Evolutionary conservation across 2,329 filamentous ascomycete genomes (phyloP), one percentile per base, ranked within the genome.

Genomic region (Nothopassalora personata): DNA sequence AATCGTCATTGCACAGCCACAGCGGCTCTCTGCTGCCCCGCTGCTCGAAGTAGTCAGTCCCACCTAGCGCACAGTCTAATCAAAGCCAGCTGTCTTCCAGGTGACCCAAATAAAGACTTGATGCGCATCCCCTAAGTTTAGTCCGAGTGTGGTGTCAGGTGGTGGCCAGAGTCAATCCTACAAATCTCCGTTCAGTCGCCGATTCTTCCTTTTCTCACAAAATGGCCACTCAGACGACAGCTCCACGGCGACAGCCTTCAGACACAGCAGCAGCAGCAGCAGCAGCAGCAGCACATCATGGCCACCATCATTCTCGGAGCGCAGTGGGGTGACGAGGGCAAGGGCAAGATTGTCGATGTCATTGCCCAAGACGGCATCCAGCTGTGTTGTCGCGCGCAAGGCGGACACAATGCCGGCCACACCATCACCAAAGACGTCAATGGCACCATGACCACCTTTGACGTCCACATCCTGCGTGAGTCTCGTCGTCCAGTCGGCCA

Each of bases 371-470:
- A 79, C 58, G 75, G 79, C 62, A 77, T 79, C 48, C 76, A 81
- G 65, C 73, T 85, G 65, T 85, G 82, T 75, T 83, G 82, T 67
- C 78, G 82, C 65, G 81, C 81, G 56, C 79, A 82, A 65, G 83
- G 83, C 57, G 83, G 83, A 54, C 83, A 86, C 73, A 86, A 86
- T 73, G 83, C 83, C 10, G 80, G 81, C 30, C 80, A 82, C 64
- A 74, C 70, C 53, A 72, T 73, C 63, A 71, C 72, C 50, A 73
- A 76, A 66, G 73, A 77, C 61, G 76, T 77, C 54, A 48, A 47
- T n/a, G 61, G 61, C 36, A 65, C 58, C 55, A 71, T 74, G 61
- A 58, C 51, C 50, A 76, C 70, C 60, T 82, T 78, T 70, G 81
- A 80, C 73, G 83, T 84, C 64, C 83, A 87, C 71, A 81, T 88